Percentiles rank a stretch among this genome's conserved stretches.
These are phyloP conservation scores for Pseudisothecium myosuroides DNA, from an alignment of 225 moss, liverwort and hornwort species.

Conservation along the genomic window DNA sequence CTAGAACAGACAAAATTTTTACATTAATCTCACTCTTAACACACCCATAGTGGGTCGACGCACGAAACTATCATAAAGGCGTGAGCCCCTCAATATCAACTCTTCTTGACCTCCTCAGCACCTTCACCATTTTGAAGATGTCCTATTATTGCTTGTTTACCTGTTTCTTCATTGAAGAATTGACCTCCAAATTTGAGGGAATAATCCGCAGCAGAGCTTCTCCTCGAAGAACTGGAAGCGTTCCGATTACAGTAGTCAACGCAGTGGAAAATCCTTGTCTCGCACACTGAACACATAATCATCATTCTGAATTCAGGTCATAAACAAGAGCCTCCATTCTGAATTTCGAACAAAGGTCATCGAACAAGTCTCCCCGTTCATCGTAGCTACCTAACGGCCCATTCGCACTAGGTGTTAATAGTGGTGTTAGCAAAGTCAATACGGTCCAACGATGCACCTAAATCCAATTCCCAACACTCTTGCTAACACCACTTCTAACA, in stretches of 20 bases:
- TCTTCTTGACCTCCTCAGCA: neutral
- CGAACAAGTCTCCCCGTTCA: no score
- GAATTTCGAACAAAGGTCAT: neutral
- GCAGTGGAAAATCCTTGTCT: slow-evolving; percentile 89
- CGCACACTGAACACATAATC: slow-evolving; percentile 42
- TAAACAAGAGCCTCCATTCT: neutral
- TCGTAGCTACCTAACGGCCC: neutral
- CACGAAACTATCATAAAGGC: neutral
- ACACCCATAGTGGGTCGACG: neutral
- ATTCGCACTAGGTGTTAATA: neutral
- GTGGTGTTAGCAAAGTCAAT: neutral
- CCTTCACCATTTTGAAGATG: neutral
- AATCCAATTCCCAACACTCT: neutral
- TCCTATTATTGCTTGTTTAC: neutral
- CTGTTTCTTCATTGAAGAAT: slow-evolving; percentile 85
- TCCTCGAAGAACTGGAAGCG: slow-evolving; percentile 53
- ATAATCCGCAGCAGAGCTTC: slow-evolving; percentile 60
- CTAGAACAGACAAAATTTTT: neutral
- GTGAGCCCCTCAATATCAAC: neutral
- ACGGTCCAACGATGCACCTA: neutral
- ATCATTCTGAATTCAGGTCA: neutral
- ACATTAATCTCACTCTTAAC: neutral
- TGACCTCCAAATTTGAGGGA: slow-evolving; percentile 66
- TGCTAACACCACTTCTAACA: neutral
- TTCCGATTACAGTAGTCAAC: slow-evolving; percentile 55